Evolutionary conservation across 176 grass and related monocot genomes (phyloP), one percentile per base, ranked within the genome.

Genomic region (Bothriochloa decipiens): DNA sequence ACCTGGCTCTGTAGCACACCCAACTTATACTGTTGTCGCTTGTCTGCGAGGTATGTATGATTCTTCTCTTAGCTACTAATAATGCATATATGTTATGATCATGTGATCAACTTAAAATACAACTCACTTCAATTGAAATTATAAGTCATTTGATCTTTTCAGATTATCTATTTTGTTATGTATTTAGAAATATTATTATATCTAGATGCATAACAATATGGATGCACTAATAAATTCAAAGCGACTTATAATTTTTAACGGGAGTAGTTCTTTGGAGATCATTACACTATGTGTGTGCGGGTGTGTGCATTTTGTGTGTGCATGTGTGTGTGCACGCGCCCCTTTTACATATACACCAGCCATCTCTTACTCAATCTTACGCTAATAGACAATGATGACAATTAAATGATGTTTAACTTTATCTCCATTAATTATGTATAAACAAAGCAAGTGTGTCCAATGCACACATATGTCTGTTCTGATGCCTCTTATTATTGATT

Each of bases 21-120:
- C 4, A 15, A 35, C 25, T 4, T 40, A 6, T 81, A 42, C 23
- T 86, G 85, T 32, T 32, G 22, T 86, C 85, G 11, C 23, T 86
- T 23, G 23, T 12, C 3, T 86, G 70, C 70, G 46, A 74, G 85
- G 85, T 86, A 33, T 20, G 15, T 29, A 68, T 32, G 0, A n/a
- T n/a, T 18, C 1, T 23, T 62, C 35, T 35, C 25, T 79, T 17
- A 11, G 3, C 15, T 8, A 28, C 4, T 11, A 18, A 5, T 46
- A 0, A 25, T 13, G 9, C 9, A 27, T 28, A 60, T 58, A 20
- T 52, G 11, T 33, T 29, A 32, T 74, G 7, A 32, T 11, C 3
- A 8, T 50, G 15, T 37, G 12, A 16, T 13, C 15, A 1, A 32
- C 29, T 32, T 32, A 32, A 32, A 32, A 32, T 32, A 32, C 29